phyloP scores from a whole-genome alignment of 2,329 filamentous ascomycete species.

The Sordariomycetes sp. region DNA sequence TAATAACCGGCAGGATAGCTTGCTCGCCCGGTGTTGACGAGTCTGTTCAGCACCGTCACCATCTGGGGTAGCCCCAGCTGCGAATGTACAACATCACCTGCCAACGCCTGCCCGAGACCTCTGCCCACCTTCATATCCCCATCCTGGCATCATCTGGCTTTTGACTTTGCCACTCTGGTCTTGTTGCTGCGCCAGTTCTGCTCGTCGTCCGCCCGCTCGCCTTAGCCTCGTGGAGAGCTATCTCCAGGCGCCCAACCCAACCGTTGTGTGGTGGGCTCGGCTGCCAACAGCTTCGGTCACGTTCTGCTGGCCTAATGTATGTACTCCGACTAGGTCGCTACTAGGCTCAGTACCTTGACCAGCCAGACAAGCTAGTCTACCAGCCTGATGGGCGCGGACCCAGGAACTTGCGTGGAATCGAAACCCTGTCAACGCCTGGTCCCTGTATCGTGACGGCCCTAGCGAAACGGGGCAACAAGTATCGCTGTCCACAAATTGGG shows the following conservation, averaged over 20 bases:
- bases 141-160: no score
- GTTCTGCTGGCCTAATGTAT: neutral
- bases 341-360: neutral
- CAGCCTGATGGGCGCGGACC: neutral
- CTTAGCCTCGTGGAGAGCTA: no score
- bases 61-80: constrained; percentile 3
- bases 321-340: neutral
- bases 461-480: neutral
- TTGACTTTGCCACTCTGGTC: no score
- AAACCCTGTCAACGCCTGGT: neutral
- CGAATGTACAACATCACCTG: constrained; percentile 1
- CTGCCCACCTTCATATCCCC: no score
- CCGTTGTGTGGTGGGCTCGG: no score
- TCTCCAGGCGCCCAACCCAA: neutral
- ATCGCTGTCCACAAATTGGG: neutral
- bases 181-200: no score
- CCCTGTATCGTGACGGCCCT: constrained; percentile 1
- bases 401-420: no score
- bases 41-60: neutral
- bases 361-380: neutral
- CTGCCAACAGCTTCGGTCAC: no score
- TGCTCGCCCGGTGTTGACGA: neutral
- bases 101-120: no score
- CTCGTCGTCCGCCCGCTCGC: no score
- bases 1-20: neutral